These are phyloP conservation scores for Penicillium antarcticum DNA, from an alignment of 495 filamentous ascomycete species.

Conservation along the genomic window DNA sequence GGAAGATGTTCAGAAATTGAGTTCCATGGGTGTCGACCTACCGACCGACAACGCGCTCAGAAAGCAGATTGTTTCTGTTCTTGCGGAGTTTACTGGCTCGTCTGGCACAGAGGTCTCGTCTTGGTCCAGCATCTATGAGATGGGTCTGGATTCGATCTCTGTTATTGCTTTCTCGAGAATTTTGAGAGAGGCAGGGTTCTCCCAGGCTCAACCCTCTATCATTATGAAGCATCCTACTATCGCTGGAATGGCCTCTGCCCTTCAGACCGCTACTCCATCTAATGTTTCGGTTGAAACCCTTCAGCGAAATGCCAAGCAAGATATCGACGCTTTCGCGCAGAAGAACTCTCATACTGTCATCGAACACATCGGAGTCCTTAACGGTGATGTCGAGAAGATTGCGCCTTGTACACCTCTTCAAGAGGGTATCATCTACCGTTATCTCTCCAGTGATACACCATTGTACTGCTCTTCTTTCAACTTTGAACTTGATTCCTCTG, in stretches of 20 bases:
- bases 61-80: conserved; percentile 43
- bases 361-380: conserved; percentile 38
- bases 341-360: conserved; percentile 47
- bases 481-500: conserved; percentile 44
- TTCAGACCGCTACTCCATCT: conserved; percentile 20
- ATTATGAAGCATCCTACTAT: conserved; percentile 63
- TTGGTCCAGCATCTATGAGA: conserved; percentile 69
- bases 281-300: conserved; percentile 21
- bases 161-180: conserved; percentile 59
- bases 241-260: conserved; percentile 41
- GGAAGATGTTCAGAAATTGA: conserved; percentile 54
- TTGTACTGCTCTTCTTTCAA: conserved; percentile 72
- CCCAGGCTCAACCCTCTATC: conserved; percentile 54
- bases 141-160: conserved; percentile 81
- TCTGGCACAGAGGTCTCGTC: conserved; percentile 41
- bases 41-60: conserved; percentile 38
- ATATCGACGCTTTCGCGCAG: conserved; percentile 55
- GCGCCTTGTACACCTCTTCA: conserved; percentile 77
- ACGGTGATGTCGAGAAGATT: conserved; percentile 60
- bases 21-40: conserved; percentile 25
- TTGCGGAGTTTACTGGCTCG: conserved; percentile 48
- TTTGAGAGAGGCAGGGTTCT: conserved; percentile 53
- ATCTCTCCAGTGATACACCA: conserved; percentile 47
- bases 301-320: conserved; percentile 47
- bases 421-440: conserved; percentile 72